phyloP scores from a whole-genome alignment of 202 grass and related monocot species.

The Carex arenaria region DNA sequence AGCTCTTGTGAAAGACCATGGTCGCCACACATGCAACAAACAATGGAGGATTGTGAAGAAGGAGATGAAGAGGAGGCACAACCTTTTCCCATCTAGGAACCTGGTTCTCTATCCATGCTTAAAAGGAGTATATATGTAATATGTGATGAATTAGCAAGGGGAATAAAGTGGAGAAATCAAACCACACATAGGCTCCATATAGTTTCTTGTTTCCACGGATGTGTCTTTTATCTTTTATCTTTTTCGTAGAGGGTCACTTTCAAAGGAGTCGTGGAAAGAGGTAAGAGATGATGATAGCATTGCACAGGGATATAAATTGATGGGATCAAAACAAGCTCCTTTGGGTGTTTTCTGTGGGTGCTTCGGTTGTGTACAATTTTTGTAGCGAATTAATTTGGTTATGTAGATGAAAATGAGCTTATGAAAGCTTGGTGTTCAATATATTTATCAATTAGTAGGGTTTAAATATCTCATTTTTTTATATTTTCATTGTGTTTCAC shows the following conservation, averaged over 20 bases:
- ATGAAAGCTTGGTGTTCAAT: not conserved
- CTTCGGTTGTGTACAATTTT: not conserved
- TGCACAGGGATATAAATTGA: not conserved
- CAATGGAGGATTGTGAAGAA: not conserved
- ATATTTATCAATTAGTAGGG: no score
- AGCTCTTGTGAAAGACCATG: slow-evolving; percentile 50
- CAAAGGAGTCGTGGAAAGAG: slow-evolving; percentile 12
- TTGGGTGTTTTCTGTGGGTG: not conserved
- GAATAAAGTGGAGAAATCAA: slow-evolving; percentile 17
- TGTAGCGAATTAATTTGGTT: not conserved
- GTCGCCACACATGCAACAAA: slow-evolving; percentile 97
- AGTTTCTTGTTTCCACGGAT: slow-evolving; percentile 9
- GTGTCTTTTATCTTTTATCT: slow-evolving; percentile 15
- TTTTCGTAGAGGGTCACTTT: slow-evolving; percentile 24
- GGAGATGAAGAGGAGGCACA: slow-evolving; percentile 14
- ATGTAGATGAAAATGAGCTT: not conserved
- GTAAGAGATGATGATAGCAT: not conserved
- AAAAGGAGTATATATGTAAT: not conserved
- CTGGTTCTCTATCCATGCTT: slow-evolving; percentile 9
- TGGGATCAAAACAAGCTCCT: not conserved
- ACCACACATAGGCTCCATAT: not conserved
- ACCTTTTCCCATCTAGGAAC: slow-evolving; percentile 17
- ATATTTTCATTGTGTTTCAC: no score
- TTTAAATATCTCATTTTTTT: no score
- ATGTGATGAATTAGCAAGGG: slow-evolving; percentile 11